These are phyloP conservation scores for Auriscalpium microsporum DNA, from an alignment of 768 basidiomycete genomes.

Conservation along the genomic window DNA sequence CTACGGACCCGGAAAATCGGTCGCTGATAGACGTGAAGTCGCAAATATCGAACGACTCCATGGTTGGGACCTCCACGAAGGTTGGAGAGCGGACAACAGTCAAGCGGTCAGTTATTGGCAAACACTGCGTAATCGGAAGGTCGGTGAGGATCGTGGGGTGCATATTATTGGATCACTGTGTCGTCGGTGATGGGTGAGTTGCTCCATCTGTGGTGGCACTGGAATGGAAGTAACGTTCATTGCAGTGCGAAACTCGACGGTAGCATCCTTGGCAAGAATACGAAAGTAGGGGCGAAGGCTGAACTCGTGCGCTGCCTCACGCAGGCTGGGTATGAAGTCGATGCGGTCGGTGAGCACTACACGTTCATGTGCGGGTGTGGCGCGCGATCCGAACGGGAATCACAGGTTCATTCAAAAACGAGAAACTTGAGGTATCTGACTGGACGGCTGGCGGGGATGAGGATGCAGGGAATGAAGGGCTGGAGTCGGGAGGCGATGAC, in stretches of 20 bases:
- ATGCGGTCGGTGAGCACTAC: conserved; percentile 41
- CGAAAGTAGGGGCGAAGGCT: conserved; percentile 62
- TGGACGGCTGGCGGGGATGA: conserved; percentile 35
- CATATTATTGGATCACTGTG: conserved; percentile 82
- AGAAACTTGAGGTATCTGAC: conserved; percentile 48
- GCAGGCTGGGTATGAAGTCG: conserved; percentile 71
- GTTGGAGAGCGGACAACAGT: conserved; percentile 74
- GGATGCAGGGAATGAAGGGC: conserved; percentile 12
- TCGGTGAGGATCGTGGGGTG: conserved; percentile 79
- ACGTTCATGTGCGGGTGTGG: too few relatives aligned
- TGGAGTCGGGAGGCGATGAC: conserved; percentile 15
- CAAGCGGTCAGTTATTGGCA: conserved; percentile 49
- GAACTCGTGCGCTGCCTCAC: conserved; percentile 62
- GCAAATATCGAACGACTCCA: conserved; percentile 75
- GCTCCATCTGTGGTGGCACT: neutral
- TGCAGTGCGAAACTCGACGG: conserved; percentile 67
- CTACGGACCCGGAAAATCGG: conserved; percentile 53
- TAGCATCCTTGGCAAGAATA: conserved; percentile 67
- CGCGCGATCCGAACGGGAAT: too few relatives aligned
- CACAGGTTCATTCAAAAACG: conserved; percentile 46
- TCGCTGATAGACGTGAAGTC: conserved; percentile 71
- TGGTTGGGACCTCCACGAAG: conserved; percentile 76
- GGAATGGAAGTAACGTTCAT: conserved; percentile 1
- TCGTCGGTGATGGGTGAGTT: conserved; percentile 76
- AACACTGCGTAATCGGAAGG: conserved; percentile 76